Evolutionary conservation across 2,329 filamentous ascomycete genomes (phyloP).

Genomic region (Acarospora socialis): DNA sequence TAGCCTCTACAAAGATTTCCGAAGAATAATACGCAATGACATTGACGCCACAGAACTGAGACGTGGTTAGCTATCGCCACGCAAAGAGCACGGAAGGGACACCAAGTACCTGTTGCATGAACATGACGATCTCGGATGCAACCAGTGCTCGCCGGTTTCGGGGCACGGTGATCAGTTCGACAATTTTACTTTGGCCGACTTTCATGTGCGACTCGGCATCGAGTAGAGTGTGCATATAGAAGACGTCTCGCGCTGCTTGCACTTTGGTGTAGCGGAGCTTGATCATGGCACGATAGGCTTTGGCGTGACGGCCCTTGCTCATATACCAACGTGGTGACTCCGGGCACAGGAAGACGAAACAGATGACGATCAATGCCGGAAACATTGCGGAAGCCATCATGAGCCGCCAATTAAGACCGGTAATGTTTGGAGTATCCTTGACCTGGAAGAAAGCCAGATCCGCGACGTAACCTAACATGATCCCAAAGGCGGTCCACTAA

Average conservation of each 20-base stretch:
- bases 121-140: constrained; percentile 51
- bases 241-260: constrained; percentile 42
- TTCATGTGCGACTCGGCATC: constrained; percentile 44
- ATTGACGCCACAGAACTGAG: constrained; percentile 35
- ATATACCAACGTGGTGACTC: constrained; percentile 39
- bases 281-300: constrained; percentile 36
- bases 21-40: constrained; percentile 48
- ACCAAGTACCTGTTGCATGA: constrained; percentile 43
- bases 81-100: constrained; percentile 1
- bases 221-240: constrained; percentile 45
- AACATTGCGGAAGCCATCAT: constrained; percentile 56
- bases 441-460: constrained; percentile 43
- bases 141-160: constrained; percentile 48
- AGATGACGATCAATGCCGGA: constrained; percentile 43
- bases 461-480: constrained; percentile 33
- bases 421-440: constrained; percentile 32
- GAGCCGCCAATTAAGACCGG: constrained; percentile 50
- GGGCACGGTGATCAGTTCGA: constrained; percentile 45
- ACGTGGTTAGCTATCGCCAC: constrained; percentile 6
- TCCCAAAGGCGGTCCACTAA: constrained; percentile 29
- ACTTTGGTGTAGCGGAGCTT: constrained; percentile 35
- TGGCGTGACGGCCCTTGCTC: constrained; percentile 29
- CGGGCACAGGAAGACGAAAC: constrained; percentile 50
- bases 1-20: constrained; percentile 44
- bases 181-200: constrained; percentile 35